These are phyloP conservation scores for Alternaria longipes DNA, from an alignment of 2,329 filamentous ascomycete genomes.

Conservation along the genomic window DNA sequence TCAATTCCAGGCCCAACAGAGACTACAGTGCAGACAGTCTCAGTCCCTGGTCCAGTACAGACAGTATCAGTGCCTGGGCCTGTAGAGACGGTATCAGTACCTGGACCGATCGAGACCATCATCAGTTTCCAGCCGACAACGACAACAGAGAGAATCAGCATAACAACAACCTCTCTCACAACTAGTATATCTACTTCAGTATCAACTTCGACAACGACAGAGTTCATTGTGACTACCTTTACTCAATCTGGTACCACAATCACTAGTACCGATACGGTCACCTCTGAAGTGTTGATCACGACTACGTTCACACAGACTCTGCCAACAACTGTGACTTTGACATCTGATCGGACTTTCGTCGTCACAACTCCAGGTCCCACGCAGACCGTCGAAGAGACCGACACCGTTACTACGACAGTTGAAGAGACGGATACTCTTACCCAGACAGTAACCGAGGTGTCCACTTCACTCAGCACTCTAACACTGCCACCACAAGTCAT, in stretches of 20 bases:
- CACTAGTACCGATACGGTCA: constrained; percentile 1
- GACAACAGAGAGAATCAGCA: constrained; percentile 6
- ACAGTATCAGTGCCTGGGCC: constrained; percentile 2
- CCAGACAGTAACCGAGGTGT: constrained; percentile 25
- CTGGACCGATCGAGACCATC: constrained; percentile 2
- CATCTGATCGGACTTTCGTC: constrained; percentile 15
- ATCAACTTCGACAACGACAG: constrained; percentile 13
- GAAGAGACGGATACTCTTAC: constrained; percentile 18
- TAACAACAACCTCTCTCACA: constrained; percentile 8
- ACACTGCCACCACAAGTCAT: constrained; percentile 27
- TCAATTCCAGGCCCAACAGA: constrained; percentile 29
- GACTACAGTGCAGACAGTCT: not conserved
- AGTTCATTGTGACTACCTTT: constrained; percentile 6
- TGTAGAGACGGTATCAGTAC: constrained; percentile 1
- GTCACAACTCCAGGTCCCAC: constrained; percentile 15
- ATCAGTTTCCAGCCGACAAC: constrained; percentile 14
- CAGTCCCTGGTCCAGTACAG: not conserved
- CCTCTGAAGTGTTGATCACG: constrained; percentile 9
- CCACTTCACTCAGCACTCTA: constrained; percentile 30
- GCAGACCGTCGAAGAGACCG: constrained; percentile 13
- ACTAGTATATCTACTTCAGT: constrained; percentile 15
- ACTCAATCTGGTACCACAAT: constrained; percentile 7
- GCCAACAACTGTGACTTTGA: constrained; percentile 16
- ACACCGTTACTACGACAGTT: constrained; percentile 1
- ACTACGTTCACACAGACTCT: constrained; percentile 12